Evolutionary conservation across 352 stramenopile genomes (phyloP).

Genomic region (Globisporangium viniferum): DNA sequence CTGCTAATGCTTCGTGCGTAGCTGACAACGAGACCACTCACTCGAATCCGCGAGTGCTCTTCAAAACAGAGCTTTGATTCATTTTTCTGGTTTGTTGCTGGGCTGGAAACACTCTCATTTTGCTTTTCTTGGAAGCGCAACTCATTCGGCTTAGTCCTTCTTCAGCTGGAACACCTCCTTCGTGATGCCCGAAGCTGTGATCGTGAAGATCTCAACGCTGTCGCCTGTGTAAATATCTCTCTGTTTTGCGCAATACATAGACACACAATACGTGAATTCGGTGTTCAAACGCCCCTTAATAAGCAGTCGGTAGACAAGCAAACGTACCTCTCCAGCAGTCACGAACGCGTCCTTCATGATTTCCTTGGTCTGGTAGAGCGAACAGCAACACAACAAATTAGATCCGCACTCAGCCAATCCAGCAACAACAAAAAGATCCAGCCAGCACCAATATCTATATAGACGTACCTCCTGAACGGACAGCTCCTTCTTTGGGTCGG

Average conservation of each 20-base stretch:
- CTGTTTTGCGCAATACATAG: slow-evolving; percentile 23
- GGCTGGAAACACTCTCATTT: background rate
- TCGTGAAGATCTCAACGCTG: slow-evolving; percentile 96
- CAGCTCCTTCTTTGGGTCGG: slow-evolving; percentile 91
- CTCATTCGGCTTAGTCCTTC: slow-evolving; percentile 82
- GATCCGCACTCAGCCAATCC: background rate
- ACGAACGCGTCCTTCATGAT: slow-evolving; percentile 99
- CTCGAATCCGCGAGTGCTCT: too few relatives aligned
- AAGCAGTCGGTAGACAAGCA: background rate
- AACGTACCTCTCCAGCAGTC: slow-evolving; percentile 91
- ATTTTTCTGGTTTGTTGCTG: background rate
- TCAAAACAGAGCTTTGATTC: background rate
- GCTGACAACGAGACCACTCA: too few relatives aligned
- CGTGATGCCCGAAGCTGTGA: slow-evolving; percentile 91
- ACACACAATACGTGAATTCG: slow-evolving; percentile 4
- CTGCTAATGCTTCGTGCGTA: background rate
- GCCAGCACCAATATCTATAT: background rate
- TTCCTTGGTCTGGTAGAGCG: slow-evolving; percentile 80
- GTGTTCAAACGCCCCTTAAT: background rate
- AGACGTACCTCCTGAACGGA: slow-evolving; percentile 79
- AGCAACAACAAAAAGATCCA: background rate
- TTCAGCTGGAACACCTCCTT: slow-evolving; percentile 94
- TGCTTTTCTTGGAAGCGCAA: background rate
- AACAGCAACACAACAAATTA: background rate
- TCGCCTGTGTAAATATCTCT: slow-evolving; percentile 99